Evolutionary conservation across 2,329 filamentous ascomycete species (phyloP).

Genomic region (Knufia fluminis): DNA sequence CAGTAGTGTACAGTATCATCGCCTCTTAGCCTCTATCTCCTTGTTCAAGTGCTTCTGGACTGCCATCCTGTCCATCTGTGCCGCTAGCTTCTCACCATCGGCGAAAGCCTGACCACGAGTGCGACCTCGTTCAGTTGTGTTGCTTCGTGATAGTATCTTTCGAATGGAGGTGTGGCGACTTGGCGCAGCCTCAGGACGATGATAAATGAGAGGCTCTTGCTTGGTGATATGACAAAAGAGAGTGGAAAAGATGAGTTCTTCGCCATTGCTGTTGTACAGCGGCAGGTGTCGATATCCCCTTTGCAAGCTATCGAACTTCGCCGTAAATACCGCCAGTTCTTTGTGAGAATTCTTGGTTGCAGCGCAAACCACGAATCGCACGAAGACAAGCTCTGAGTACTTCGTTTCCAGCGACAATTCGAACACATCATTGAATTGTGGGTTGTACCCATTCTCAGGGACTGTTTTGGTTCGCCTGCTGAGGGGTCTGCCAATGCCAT

Average conservation of each 20-base stretch:
- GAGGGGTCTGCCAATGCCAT: conserved; percentile 61
- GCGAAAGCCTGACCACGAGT: conserved; percentile 16
- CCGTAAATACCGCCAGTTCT: conserved; percentile 79
- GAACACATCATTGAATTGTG: conserved; percentile 71
- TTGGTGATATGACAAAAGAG: conserved; percentile 82
- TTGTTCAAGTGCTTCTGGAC: conserved; percentile 14
- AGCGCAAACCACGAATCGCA: conserved; percentile 86
- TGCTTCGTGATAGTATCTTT: conserved; percentile 16
- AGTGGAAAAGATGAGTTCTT: conserved; percentile 89
- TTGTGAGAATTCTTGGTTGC: conserved; percentile 57
- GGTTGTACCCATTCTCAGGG: conserved; percentile 86
- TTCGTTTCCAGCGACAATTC: conserved; percentile 82
- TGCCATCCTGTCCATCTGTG: conserved; percentile 1
- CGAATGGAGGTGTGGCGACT: conserved; percentile 16
- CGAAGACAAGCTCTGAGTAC: conserved; percentile 84
- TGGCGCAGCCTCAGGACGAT: conserved; percentile 31
- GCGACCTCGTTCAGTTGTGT: conserved; percentile 20
- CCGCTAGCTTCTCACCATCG: conserved; percentile 11
- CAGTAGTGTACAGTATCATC: conserved; percentile 4
- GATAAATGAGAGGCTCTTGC: conserved; percentile 25
- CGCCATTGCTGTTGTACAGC: conserved; percentile 76
- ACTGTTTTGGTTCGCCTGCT: conserved; percentile 72
- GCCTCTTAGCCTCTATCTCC: conserved; percentile 13
- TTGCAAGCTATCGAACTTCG: conserved; percentile 80
- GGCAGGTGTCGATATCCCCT: conserved; percentile 90